Conservation (phyloP, 352 stramenopile genomes). For the Phytophthora pseudosyringae region DNA sequence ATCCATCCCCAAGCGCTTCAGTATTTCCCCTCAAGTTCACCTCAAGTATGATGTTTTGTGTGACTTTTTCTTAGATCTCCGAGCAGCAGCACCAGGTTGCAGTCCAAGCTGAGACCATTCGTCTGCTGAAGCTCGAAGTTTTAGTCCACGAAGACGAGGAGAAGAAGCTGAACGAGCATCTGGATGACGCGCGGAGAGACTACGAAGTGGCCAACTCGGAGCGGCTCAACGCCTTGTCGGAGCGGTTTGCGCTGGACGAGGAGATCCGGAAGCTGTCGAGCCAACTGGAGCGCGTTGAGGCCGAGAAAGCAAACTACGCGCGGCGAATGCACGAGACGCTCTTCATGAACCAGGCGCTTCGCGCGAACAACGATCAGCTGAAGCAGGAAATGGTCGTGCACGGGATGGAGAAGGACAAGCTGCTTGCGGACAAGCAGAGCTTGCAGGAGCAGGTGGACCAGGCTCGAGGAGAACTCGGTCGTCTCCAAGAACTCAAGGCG, state of each 20-base stretch:
- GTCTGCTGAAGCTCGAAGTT: conserved; percentile 69
- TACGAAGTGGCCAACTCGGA: conserved; percentile 77
- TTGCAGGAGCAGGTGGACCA: conserved; percentile 43
- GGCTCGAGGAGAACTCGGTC: conserved; percentile 36
- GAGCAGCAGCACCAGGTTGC: conserved; percentile 45
- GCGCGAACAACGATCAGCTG: conserved; percentile 63
- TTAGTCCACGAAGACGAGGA: conserved; percentile 74
- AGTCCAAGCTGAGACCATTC: conserved; percentile 52
- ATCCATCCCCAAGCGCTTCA: too few relatives aligned
- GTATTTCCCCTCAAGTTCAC: too few relatives aligned
- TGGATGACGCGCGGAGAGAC: conserved; percentile 64
- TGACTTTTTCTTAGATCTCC: conserved; percentile 36
- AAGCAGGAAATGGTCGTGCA: conserved; percentile 65
- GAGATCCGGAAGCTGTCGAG: conserved; percentile 64
- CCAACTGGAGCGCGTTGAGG: conserved; percentile 58
- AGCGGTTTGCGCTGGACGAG: conserved; percentile 64
- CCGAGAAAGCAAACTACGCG: conserved; percentile 64
- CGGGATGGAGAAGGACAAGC: conserved; percentile 69
- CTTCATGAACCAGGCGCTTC: conserved; percentile 80
- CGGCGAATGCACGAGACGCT: conserved; percentile 77
- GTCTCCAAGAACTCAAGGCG: conserved; percentile 46
- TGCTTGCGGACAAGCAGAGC: conserved; percentile 42
- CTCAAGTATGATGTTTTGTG: too few relatives aligned
- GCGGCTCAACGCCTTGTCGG: conserved; percentile 64
- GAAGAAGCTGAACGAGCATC: conserved; percentile 61